Percentiles rank a stretch among this genome's conserved stretches.
Conservation (phyloP, 78 protist genomes). For the Neovahlkampfia damariscottae region DNA sequence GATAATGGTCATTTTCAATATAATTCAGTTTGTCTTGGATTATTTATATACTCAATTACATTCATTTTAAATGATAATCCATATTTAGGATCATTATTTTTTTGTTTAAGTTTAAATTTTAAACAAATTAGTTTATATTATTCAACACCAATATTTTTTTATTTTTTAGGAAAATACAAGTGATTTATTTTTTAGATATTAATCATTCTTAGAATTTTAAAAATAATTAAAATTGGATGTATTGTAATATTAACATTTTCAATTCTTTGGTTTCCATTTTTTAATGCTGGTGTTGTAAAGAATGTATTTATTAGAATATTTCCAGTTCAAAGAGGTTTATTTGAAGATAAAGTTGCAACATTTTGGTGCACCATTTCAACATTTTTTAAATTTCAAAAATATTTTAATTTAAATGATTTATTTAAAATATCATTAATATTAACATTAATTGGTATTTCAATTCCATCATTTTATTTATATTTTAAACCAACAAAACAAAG, state of each 20-base stretch:
- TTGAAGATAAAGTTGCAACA: conserved; percentile 91
- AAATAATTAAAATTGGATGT: background rate
- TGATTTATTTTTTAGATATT: background rate
- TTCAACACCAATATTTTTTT: conserved; percentile 64
- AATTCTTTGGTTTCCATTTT: conserved; percentile 58
- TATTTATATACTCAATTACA: conserved; percentile 32
- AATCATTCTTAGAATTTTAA: background rate
- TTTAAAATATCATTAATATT: background rate
- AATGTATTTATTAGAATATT: conserved; percentile 69
- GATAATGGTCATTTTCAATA: conserved; percentile 96
- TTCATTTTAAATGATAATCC: background rate
- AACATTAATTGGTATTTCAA: background rate
- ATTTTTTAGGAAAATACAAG: conserved; percentile 36
- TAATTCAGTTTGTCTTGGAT: conserved; percentile 72
- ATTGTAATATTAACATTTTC: conserved; percentile 31
- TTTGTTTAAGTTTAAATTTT: conserved; percentile 48
- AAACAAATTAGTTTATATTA: conserved; percentile 84
- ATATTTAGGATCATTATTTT: conserved; percentile 30
- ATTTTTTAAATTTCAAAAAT: conserved; percentile 32
- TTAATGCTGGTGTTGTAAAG: background rate
- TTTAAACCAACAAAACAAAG: background rate
- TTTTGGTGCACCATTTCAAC: conserved; percentile 73
- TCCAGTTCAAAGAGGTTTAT: conserved; percentile 76
- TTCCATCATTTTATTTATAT: background rate
- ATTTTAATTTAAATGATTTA: background rate